Evolutionary conservation across 495 filamentous ascomycete species (phyloP).

Genomic region (Aspergillus sclerotioniger): DNA sequence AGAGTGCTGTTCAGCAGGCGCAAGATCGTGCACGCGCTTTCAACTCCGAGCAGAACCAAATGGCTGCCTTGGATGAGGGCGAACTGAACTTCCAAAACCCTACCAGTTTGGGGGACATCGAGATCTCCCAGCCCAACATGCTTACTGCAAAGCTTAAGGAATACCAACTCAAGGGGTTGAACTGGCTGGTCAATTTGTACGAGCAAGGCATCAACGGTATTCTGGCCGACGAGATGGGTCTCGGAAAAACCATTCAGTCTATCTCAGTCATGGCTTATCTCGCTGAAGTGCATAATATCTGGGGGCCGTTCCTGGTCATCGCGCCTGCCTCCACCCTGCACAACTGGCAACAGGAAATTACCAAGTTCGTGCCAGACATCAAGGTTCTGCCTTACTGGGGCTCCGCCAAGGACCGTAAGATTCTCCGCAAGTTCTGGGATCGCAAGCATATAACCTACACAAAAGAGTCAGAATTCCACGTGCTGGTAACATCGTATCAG

Average conservation of each 20-base stretch:
- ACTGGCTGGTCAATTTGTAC: slow-evolving; percentile 98
- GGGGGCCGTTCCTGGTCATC: slow-evolving; percentile 97
- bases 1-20: slow-evolving; percentile 92
- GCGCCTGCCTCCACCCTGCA: slow-evolving; percentile 94
- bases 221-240: slow-evolving; percentile 97
- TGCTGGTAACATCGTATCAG: slow-evolving; percentile 95
- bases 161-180: slow-evolving; percentile 97
- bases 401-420: slow-evolving; percentile 88
- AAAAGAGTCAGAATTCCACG: slow-evolving; percentile 89
- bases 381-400: slow-evolving; percentile 98
- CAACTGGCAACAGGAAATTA: slow-evolving; percentile 99
- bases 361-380: slow-evolving; percentile 86
- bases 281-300: slow-evolving; percentile 94
- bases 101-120: slow-evolving; percentile 86
- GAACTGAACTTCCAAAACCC: slow-evolving; percentile 99
- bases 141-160: slow-evolving; percentile 93
- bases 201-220: slow-evolving; percentile 99
- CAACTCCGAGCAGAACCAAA: slow-evolving; percentile 63
- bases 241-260: slow-evolving; percentile 97
- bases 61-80: slow-evolving; percentile 63
- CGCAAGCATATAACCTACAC: slow-evolving; percentile 94
- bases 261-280: slow-evolving; percentile 99
- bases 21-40: slow-evolving; percentile 90
- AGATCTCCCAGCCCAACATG: slow-evolving; percentile 92
- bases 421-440: slow-evolving; percentile 98